Conservation (phyloP, 306 rosid genomes). For the Vachellia pachyceras region DNA sequence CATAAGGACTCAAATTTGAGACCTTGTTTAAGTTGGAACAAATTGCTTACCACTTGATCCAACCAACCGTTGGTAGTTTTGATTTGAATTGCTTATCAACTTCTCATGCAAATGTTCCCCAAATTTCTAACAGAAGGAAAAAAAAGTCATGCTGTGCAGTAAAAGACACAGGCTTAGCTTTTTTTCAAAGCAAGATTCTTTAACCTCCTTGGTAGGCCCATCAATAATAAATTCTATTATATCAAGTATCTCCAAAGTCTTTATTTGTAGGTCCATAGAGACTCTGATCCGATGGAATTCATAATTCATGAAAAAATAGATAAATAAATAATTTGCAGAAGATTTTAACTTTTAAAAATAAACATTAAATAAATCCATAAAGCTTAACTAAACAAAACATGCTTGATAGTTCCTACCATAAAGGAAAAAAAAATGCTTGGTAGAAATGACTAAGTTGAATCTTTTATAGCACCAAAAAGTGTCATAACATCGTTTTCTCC, state of each 20-base stretch:
- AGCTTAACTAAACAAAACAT: not conserved
- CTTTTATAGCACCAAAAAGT: too few species aligned
- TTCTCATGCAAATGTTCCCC: not conserved
- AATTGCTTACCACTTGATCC: too few species aligned
- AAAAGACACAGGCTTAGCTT: not conserved
- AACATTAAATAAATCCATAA: not conserved
- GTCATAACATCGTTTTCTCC: too few species aligned
- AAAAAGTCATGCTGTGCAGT: not conserved
- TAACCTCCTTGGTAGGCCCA: not conserved
- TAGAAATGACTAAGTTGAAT: not conserved
- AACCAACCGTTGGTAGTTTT: too few species aligned
- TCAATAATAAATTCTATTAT: too few species aligned
- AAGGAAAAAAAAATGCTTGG: not conserved
- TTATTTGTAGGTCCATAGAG: not conserved
- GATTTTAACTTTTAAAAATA: not conserved
- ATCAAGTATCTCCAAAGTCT: not conserved
- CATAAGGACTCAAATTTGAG: too few species aligned
- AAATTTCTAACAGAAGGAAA: not conserved
- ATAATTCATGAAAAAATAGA: not conserved
- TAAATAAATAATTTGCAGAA: not conserved
- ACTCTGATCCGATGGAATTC: not conserved
- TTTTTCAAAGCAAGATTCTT: not conserved
- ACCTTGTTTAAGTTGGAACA: too few species aligned
- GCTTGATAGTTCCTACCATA: not conserved
- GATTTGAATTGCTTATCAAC: not conserved